These are phyloP conservation scores for Yamadazyma membranifaciens DNA, from an alignment of 1,139 yeast genomes.

Conservation along the genomic window DNA sequence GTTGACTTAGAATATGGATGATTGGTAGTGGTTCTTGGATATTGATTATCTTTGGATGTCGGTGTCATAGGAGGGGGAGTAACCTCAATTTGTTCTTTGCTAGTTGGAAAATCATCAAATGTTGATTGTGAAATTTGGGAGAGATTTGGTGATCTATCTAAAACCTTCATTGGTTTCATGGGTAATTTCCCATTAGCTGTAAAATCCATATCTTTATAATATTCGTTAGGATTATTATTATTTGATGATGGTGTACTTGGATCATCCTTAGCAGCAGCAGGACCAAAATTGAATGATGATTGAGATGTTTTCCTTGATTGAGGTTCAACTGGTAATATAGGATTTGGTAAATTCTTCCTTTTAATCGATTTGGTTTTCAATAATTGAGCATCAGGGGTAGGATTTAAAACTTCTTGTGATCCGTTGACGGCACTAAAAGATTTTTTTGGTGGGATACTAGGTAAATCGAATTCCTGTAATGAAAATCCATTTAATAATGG, in stretches of 20 bases:
- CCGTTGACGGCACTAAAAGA: slow-evolving; percentile 9
- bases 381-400: slow-evolving; percentile 25
- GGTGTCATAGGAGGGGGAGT: slow-evolving; percentile 3
- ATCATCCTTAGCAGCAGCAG: slow-evolving; percentile 1
- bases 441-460: slow-evolving; percentile 24
- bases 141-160: slow-evolving; percentile 17
- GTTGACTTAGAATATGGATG: slow-evolving; percentile 11
- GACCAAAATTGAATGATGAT: slow-evolving; percentile 10
- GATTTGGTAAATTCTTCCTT: slow-evolving; percentile 26
- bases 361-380: slow-evolving; percentile 27
- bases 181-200: slow-evolving; percentile 46
- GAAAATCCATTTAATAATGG: slow-evolving; percentile 54
- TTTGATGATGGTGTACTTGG: slow-evolving; percentile 2
- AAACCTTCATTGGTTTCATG: slow-evolving; percentile 41
- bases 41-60: neutral
- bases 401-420: slow-evolving; percentile 20
- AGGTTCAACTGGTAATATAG: slow-evolving; percentile 24
- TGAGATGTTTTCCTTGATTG: slow-evolving; percentile 14
- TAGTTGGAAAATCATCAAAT: slow-evolving; percentile 11
- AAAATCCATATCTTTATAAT: slow-evolving; percentile 39
- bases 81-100: neutral
- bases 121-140: slow-evolving; percentile 14
- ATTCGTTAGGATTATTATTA: slow-evolving; percentile 11
- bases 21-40: neutral
- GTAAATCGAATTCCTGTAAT: slow-evolving; percentile 35